Conservation (phyloP, 164 flowering plant species). For the Umbilicus rupestris region DNA sequence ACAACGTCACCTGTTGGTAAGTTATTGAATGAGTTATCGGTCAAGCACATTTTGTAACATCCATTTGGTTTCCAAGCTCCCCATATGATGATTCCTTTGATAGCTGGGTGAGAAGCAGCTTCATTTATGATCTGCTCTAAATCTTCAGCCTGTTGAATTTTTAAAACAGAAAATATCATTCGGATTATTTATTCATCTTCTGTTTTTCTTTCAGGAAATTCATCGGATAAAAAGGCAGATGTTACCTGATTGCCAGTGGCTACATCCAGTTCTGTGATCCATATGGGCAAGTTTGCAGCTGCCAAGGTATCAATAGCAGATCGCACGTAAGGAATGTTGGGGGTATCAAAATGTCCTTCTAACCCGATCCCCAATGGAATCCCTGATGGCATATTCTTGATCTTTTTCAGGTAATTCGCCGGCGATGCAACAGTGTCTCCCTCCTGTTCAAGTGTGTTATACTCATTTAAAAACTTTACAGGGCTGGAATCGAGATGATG, state of each 20-base stretch:
- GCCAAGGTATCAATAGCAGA: conserved; percentile 27
- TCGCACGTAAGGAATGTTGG: conserved; percentile 41
- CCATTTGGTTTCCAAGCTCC: conserved; percentile 20
- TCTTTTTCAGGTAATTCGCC: conserved; percentile 18
- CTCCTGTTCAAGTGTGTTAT: conserved; percentile 31
- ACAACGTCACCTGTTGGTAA: conserved; percentile 31
- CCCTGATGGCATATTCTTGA: conserved; percentile 20
- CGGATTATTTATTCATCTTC: not conserved
- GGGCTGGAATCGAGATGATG: conserved; percentile 20
- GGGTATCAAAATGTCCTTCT: conserved; percentile 30
- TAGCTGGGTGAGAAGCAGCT: conserved; percentile 32
- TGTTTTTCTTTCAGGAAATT: not conserved
- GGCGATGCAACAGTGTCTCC: conserved; percentile 18
- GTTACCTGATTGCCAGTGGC: conserved; percentile 22
- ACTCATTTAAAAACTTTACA: conserved; percentile 44
- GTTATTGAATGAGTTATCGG: conserved; percentile 25
- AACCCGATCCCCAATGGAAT: conserved; percentile 29
- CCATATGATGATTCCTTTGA: conserved; percentile 34
- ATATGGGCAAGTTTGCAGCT: conserved; percentile 24
- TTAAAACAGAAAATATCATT: not conserved
- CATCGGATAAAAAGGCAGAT: not conserved
- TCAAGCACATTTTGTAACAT: conserved; percentile 18
- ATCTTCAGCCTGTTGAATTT: conserved; percentile 23
- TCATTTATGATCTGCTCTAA: conserved; percentile 38
- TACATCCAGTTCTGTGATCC: conserved; percentile 39